Base-by-base conservation (phyloP, 495 filamentous ascomycete genomes). In the Trichoderma parareesei region DNA sequence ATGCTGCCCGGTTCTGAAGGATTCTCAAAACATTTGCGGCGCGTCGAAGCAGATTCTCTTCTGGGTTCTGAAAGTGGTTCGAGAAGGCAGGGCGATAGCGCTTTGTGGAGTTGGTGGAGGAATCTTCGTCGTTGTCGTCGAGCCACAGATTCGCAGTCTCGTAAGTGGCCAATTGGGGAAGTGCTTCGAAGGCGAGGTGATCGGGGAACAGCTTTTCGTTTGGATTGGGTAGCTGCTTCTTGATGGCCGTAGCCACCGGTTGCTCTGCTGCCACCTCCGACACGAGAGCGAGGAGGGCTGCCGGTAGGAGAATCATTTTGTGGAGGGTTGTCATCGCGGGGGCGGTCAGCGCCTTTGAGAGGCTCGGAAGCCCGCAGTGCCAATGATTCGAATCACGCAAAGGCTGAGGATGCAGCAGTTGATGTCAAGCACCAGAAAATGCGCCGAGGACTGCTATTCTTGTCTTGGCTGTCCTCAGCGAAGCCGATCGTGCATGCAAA, bases 131-230 rank as follows among this genome's bases (percentile, higher is more conserved):
- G 38, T 70, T 67, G 20, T 68, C 64, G 35, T 67, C 48, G 0
- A 67, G 61, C 48, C 60, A 60, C 48, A 66, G 10, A 63, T 59
- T 38, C 43, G 68, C 65, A 16, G 70, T 57, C n/a, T 57, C 62
- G 5, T 27, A 68, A 59, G 60, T 67, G 0, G 62, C 66, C 41
- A 66, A 66, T 62, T 20, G 20, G 8, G 37, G 14, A 40, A 61
- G 35, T n/a, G 70, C 71, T 0, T 72, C 67, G 63, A 81, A 84
- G 64, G 78, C 79, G 73, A 72, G 85, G 73, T 87, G 85, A 20
- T 85, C 77, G 55, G 82, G 78, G 68, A 87, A 87, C 76, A 97
- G 93, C 78, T 93, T 98, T 73, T 95, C 90, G 43, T 88, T 87
- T 65, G 90, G 85, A 71, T 96, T 90, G 5, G 72, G 76, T 60